Percentiles rank a stretch among this genome's conserved stretches.
These are phyloP conservation scores for Alliaria petiolata DNA, from an alignment of 345 rosid genomes.

Conservation along the genomic window DNA sequence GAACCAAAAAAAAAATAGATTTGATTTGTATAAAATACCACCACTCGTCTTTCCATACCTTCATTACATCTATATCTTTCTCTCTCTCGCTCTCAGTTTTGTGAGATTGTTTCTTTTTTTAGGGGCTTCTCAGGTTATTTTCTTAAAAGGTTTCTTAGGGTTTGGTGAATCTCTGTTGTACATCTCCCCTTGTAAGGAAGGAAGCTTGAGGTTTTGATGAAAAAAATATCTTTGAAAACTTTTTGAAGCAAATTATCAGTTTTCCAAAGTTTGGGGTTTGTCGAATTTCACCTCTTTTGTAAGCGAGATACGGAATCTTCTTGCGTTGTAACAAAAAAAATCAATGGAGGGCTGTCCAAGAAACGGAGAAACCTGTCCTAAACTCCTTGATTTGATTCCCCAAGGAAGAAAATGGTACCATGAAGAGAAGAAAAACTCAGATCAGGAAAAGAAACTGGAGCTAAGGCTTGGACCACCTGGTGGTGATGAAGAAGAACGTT, in stretches of 20 bases:
- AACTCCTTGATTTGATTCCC: constrained; percentile 64
- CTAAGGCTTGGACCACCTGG: constrained; percentile 97
- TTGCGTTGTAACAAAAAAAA: background rate
- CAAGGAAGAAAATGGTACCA: constrained; percentile 41
- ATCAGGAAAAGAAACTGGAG: constrained; percentile 81
- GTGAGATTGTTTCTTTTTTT: constrained; percentile 5
- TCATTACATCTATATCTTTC: constrained; percentile 24
- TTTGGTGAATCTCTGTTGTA: constrained; percentile 21
- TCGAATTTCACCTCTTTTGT: background rate
- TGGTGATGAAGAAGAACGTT: constrained; percentile 47
- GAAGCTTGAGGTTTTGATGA: background rate
- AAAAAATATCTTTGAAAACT: background rate
- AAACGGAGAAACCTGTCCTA: constrained; percentile 44
- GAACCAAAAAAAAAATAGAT: background rate
- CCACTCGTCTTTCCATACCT: constrained; percentile 19
- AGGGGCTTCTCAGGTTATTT: constrained; percentile 7
- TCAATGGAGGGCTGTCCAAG: constrained; percentile 53
- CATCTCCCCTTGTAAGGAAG: constrained; percentile 1
- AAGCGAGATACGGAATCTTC: background rate
- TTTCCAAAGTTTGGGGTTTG: background rate
- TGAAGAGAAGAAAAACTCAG: constrained; percentile 34
- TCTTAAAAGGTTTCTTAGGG: background rate
- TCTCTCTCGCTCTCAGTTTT: constrained; percentile 25
- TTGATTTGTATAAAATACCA: constrained; percentile 32
- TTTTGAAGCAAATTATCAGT: background rate